A percentile compares a stretch with the other conserved stretches of the same genome.
Evolutionary conservation across 768 basidiomycete species (phyloP).

Genomic region (Neoboletus magnificus): DNA sequence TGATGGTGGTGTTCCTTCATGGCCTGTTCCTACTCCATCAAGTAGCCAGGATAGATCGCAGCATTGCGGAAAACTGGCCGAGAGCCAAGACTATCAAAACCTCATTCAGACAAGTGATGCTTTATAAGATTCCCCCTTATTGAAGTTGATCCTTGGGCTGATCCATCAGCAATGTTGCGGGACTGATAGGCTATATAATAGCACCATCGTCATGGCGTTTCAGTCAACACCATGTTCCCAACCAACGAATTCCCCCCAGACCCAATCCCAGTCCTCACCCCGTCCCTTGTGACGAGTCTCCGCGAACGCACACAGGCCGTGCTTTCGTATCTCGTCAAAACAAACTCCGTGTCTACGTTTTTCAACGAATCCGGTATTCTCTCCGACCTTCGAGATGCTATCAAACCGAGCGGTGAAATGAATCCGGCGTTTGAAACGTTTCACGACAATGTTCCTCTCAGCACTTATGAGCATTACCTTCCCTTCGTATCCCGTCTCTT

Average conservation of each 20-base stretch:
- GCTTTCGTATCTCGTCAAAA: conserved; percentile 22
- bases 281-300: conserved; percentile 14
- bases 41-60: background rate
- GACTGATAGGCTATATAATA: background rate
- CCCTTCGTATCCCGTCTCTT: conserved; percentile 20
- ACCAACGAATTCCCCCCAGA: conserved; percentile 11
- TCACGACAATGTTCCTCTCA: conserved; percentile 17
- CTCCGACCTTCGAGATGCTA: conserved; percentile 10
- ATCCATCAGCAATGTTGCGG: background rate
- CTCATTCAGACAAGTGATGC: background rate
- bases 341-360: conserved; percentile 17
- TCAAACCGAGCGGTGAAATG: background rate
- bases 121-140: background rate
- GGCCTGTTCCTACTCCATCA: background rate
- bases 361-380: conserved; percentile 16
- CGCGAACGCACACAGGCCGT: conserved; percentile 19
- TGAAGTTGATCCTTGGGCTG: too few relatives aligned
- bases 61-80: background rate
- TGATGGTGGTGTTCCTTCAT: background rate
- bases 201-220: background rate
- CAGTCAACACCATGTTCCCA: background rate
- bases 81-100: background rate
- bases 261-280: conserved; percentile 14
- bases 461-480: conserved; percentile 16
- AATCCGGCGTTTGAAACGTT: conserved; percentile 5